These are phyloP conservation scores for Fusarium globosum DNA, from an alignment of 2,329 filamentous ascomycete species.

Conservation along the genomic window DNA sequence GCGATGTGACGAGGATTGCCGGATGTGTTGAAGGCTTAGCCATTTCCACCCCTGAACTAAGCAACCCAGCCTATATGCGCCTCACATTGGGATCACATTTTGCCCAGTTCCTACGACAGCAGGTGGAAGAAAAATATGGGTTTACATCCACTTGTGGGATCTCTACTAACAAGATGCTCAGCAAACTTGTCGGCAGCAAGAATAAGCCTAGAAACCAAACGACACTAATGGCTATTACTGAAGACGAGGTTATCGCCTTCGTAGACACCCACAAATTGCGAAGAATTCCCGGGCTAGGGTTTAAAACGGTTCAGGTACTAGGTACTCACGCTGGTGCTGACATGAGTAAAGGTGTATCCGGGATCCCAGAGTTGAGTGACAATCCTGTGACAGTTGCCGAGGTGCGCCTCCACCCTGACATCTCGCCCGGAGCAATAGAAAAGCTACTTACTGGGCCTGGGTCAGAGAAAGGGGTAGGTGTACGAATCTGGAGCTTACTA, in stretches of 20 bases:
- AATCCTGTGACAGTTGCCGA: constrained; percentile 70
- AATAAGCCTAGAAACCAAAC: constrained; percentile 93
- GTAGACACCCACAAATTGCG: constrained; percentile 81
- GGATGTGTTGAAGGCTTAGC: constrained; percentile 64
- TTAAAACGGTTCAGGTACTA: constrained; percentile 64
- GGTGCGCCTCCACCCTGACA: constrained; percentile 70
- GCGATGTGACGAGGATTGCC: constrained; percentile 75
- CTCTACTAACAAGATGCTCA: constrained; percentile 85
- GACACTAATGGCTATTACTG: constrained; percentile 76
- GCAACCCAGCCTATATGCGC: constrained; percentile 63
- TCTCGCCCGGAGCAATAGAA: constrained; percentile 74
- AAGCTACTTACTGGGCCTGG: constrained; percentile 76
- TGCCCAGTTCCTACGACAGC: constrained; percentile 76
- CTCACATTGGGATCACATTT: constrained; percentile 85
- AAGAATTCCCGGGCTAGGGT: constrained; percentile 87
- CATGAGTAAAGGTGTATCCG: constrained; percentile 48
- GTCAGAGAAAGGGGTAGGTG: constrained; percentile 75
- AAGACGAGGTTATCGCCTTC: constrained; percentile 70
- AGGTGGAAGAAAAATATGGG: constrained; percentile 79
- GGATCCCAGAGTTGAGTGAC: constrained; percentile 47
- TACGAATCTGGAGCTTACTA: constrained; percentile 79
- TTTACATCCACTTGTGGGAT: constrained; percentile 92
- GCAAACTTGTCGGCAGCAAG: constrained; percentile 84
- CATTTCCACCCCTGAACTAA: constrained; percentile 40
- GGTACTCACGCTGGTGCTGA: constrained; percentile 65